Conservation (phyloP, 192 early-diverging fungal genomes). For the Coemansia interrupta region DNA sequence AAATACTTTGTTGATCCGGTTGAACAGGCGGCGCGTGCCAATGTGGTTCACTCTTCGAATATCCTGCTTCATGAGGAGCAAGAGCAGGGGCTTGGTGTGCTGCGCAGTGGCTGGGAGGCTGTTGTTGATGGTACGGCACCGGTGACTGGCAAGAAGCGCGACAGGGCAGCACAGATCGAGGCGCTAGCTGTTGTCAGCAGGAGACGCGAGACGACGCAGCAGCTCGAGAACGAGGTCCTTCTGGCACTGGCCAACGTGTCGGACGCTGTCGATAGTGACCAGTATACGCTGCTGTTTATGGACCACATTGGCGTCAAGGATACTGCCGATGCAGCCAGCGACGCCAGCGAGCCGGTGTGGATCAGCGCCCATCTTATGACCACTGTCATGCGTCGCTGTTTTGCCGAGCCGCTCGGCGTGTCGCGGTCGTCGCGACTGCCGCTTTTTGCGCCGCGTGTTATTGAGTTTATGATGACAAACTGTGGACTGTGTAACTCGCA, state of each 20-base stretch:
- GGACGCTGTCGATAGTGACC: slow-evolving; percentile 43
- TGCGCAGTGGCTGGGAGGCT: slow-evolving; percentile 53
- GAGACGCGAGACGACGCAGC: slow-evolving; percentile 42
- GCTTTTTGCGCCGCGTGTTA: slow-evolving; percentile 46
- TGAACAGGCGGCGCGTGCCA: slow-evolving; percentile 25
- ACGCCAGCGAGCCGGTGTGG: slow-evolving; percentile 27
- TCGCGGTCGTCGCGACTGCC: slow-evolving; percentile 49
- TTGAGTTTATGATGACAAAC: slow-evolving; percentile 49
- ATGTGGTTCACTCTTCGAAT: slow-evolving; percentile 44
- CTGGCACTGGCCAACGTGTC: slow-evolving; percentile 44
- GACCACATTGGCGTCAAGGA: slow-evolving; percentile 39
- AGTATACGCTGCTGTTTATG: slow-evolving; percentile 50
- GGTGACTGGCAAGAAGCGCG: not conserved
- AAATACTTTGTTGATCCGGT: slow-evolving; percentile 50
- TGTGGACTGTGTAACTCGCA: slow-evolving; percentile 50
- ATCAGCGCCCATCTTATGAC: slow-evolving; percentile 53
- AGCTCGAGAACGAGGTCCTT: slow-evolving; percentile 46
- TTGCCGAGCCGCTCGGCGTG: slow-evolving; percentile 50
- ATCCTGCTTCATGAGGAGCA: slow-evolving; percentile 52
- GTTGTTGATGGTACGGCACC: slow-evolving; percentile 39
- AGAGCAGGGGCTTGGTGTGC: slow-evolving; percentile 49
- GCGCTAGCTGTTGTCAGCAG: slow-evolving; percentile 20
- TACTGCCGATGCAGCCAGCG: slow-evolving; percentile 3
- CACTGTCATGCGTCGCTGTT: slow-evolving; percentile 53
- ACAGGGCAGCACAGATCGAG: slow-evolving; percentile 7